phyloP scores from a whole-genome alignment of 202 grass and related monocot genomes.

The Alloteropsis angusta region DNA sequence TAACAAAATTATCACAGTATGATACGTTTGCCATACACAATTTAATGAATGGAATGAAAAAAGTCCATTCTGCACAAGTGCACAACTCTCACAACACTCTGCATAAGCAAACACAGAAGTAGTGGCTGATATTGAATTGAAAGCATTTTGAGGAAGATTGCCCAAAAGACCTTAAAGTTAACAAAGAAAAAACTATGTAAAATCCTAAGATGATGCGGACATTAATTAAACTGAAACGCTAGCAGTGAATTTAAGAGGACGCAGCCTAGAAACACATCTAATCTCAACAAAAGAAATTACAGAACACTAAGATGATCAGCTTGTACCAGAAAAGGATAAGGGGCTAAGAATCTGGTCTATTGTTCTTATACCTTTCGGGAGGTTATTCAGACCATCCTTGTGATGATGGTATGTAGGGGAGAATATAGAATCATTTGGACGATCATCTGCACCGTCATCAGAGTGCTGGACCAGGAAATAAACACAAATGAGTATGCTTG shows the following conservation, averaged over 20 bases:
- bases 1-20: not conserved
- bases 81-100: not conserved
- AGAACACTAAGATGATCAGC: not conserved
- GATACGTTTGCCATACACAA: not conserved
- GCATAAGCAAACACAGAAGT: not conserved
- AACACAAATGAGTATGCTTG: not conserved
- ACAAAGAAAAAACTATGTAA: not conserved
- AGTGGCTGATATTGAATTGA: not conserved
- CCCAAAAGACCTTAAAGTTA: not conserved
- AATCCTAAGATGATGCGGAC: not conserved
- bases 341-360: not conserved
- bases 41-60: not conserved
- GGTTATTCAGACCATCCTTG: constrained; percentile 37
- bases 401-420: constrained; percentile 63
- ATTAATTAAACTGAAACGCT: not conserved
- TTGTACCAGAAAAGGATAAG: not conserved
- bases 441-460: constrained; percentile 23
- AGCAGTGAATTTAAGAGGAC: not conserved
- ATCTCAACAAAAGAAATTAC: not conserved
- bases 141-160: not conserved
- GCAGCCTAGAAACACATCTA: not conserved
- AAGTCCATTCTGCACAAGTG: not conserved
- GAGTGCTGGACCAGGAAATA: constrained; percentile 31
- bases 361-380: constrained; percentile 33
- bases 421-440: constrained; percentile 40